These are phyloP conservation scores for Solanum tarijense DNA, from an alignment of 257 asterid genomes.

Conservation along the genomic window DNA sequence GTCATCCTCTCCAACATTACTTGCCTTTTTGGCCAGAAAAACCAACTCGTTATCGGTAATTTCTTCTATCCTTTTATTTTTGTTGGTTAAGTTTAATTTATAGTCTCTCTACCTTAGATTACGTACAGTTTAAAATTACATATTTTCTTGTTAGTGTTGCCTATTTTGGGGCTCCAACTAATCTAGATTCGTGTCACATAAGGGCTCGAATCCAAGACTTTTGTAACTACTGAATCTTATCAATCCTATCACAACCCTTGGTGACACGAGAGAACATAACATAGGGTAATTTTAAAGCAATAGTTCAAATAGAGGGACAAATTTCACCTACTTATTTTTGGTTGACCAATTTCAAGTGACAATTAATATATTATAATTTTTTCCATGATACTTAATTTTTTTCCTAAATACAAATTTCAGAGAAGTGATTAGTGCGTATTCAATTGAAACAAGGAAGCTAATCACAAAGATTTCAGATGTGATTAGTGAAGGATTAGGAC, in stretches of 20 bases:
- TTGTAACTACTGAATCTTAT: neutral
- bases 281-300: neutral
- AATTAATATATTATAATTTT: neutral
- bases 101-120: neutral
- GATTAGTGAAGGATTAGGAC: slow-evolving; percentile 43
- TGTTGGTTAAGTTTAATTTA: too few relatives aligned
- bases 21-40: slow-evolving; percentile 49
- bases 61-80: neutral
- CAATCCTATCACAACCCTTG: neutral
- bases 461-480: slow-evolving; percentile 31
- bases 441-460: slow-evolving; percentile 24
- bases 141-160: neutral
- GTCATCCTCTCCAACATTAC: slow-evolving; percentile 45
- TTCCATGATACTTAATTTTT: neutral
- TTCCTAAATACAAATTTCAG: slow-evolving; percentile 7
- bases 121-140: neutral
- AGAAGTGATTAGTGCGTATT: slow-evolving; percentile 32
- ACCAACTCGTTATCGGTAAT: slow-evolving; percentile 41
- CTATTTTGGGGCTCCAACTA: neutral
- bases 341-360: neutral
- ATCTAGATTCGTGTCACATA: too few relatives aligned
- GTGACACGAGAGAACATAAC: neutral
- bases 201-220: neutral
- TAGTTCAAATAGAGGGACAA: neutral
- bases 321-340: neutral